Conservation (phyloP, 2,329 filamentous ascomycete species). For the Thelonectria blattea region DNA sequence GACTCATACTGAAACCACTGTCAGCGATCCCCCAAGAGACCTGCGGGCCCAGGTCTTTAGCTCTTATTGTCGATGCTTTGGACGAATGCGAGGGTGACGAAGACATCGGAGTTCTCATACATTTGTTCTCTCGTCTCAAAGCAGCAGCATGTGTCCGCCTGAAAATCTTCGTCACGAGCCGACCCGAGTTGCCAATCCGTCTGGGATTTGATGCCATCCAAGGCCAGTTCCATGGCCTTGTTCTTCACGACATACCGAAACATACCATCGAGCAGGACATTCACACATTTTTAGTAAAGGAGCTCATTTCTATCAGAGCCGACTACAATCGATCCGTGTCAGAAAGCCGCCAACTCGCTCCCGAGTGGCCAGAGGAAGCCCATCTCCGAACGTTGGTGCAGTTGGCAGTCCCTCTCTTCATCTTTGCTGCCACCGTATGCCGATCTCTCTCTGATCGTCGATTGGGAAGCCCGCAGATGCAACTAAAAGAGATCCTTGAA, state of each 20-base stretch:
- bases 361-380: constrained; percentile 17
- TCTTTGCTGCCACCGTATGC: constrained; percentile 44
- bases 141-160: not conserved
- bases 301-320: constrained; percentile 40
- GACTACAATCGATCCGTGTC: constrained; percentile 30
- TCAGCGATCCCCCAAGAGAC: not conserved
- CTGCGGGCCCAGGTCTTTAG: not conserved
- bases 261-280: constrained; percentile 46
- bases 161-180: not conserved
- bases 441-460: constrained; percentile 37
- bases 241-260: constrained; percentile 45
- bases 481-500: constrained; percentile 33
- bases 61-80: not conserved
- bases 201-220: constrained; percentile 43
- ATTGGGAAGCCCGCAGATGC: constrained; percentile 29
- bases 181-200: constrained; percentile 47
- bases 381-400: constrained; percentile 23
- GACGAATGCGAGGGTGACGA: not conserved
- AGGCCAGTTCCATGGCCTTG: constrained; percentile 29
- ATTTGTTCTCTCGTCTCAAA: not conserved
- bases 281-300: constrained; percentile 39
- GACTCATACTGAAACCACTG: constrained; percentile 46
- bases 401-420: constrained; percentile 45
- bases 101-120: not conserved
- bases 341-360: not conserved